Percentiles rank a stretch among this genome's conserved stretches.
Conservation (phyloP, 2,329 filamentous ascomycete species). For the Phaeosphaeriaceae sp. region DNA sequence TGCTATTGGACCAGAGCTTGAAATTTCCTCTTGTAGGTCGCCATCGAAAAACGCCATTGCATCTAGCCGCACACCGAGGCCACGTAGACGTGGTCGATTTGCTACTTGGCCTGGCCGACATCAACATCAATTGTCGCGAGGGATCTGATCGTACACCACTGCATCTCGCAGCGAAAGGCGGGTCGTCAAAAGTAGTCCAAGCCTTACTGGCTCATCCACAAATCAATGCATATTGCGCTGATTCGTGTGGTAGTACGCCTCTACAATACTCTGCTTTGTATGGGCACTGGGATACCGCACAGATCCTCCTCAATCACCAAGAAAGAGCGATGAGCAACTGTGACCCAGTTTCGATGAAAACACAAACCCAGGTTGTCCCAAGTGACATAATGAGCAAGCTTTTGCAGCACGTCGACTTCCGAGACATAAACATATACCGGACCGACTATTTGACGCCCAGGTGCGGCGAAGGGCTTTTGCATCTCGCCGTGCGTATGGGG, state of each 20-base stretch:
- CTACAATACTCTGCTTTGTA: neutral
- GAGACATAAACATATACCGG: too few species aligned
- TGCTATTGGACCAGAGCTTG: neutral
- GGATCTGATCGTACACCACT: neutral
- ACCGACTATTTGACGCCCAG: too few species aligned
- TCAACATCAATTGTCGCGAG: neutral
- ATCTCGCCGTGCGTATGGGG: neutral
- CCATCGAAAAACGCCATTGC: neutral
- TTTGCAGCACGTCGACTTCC: too few species aligned
- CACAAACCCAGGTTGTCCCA: too few species aligned
- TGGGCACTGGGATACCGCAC: neutral
- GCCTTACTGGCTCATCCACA: neutral
- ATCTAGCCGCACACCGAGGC: neutral
- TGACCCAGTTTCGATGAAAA: too few species aligned
- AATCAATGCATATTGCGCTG: neutral
- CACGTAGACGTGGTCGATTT: neutral
- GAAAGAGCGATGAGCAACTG: too few species aligned
- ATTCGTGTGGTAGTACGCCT: neutral
- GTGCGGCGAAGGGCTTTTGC: constrained; percentile 1
- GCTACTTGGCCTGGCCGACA: neutral
- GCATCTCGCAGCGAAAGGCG: neutral
- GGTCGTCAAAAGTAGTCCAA: neutral
- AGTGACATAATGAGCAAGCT: too few species aligned
- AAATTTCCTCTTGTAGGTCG: too few species aligned
- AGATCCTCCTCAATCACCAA: neutral